Base-by-base conservation (phyloP, 129 eudicot species). In the Pittosporum tobira region DNA sequence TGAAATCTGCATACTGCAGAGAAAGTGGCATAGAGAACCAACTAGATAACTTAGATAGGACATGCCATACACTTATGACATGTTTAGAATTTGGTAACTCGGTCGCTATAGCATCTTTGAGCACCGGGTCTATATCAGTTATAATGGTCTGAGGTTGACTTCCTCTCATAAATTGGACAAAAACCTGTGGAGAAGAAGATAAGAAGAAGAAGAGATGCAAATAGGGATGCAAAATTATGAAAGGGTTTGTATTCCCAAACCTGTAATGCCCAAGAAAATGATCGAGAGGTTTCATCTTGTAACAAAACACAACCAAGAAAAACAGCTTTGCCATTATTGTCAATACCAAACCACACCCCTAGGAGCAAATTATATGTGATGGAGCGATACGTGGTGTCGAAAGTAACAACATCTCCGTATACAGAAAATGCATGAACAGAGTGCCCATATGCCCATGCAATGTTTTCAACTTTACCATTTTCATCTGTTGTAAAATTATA, bases 321-420 rank as follows among this genome's bases (percentile, higher is more conserved):
- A 71, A 86, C 62, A n/a, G 79, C 65, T 48, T 63, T 79, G 36
- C 95, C 95, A 36, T 76, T 73, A 71, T 82, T 82, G 71, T 77
- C 82, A 52, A 86, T 86, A 19, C 95, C 90, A 66, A 86, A 76
- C 95, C 95, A 86, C 51, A 76, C 82, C 49, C 95, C 95, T 60
- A 86, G 78, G 34, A 81, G 73, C 76, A 79, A 62, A 42, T 73
- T 73, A 34, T 86, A 82, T 50, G 82, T 76, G 57, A 79, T 86
- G 40, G 89, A 86, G 61, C 88, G 77, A 79, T 81, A 79, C 7
- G 84, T 73, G 6, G 95, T 81, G 55, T 85, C 95, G 79, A 85
- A 85, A 66, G 78, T 78, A 24, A 85, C 86, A 14, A 76, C 95
- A 65, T 85, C 95, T 24, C 95, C 89, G 59, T 81, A 81, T n/a